phyloP scores from a whole-genome alignment of 2,329 filamentous ascomycete species.

The Aureobasidium sp. region DNA sequence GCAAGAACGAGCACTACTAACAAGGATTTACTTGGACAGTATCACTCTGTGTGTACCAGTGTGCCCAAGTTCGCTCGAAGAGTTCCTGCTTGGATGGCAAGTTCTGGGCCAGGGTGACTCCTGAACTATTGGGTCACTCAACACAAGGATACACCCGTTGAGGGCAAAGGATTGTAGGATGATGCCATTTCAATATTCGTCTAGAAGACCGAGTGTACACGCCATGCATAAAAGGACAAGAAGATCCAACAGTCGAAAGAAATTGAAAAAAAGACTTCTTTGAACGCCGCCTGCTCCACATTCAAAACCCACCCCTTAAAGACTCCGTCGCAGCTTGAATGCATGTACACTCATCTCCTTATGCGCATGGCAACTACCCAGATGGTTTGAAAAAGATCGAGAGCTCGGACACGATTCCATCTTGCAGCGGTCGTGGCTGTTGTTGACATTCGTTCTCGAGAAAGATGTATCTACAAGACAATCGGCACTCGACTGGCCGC shows the following conservation, averaged over 20 bases:
- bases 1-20: too few species aligned
- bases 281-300: conserved; percentile 1
- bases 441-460: background rate
- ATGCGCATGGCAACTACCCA: background rate
- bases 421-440: background rate
- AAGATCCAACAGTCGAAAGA: background rate
- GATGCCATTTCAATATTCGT: background rate
- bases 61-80: too few species aligned
- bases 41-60: background rate
- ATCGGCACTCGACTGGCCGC: background rate
- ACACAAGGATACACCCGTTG: background rate
- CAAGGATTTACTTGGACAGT: too few species aligned
- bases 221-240: background rate
- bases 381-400: background rate
- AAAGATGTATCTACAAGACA: conserved; percentile 3
- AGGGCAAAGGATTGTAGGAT: background rate
- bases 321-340: conserved; percentile 6
- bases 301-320: background rate
- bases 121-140: background rate
- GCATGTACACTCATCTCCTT: conserved; percentile 6
- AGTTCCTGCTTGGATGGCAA: background rate
- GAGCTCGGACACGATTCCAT: background rate
- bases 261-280: background rate
- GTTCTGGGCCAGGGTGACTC: background rate
- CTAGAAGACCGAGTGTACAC: background rate